Conservation (phyloP, 2,329 filamentous ascomycete genomes). For the Botrytis fabae region DNA sequence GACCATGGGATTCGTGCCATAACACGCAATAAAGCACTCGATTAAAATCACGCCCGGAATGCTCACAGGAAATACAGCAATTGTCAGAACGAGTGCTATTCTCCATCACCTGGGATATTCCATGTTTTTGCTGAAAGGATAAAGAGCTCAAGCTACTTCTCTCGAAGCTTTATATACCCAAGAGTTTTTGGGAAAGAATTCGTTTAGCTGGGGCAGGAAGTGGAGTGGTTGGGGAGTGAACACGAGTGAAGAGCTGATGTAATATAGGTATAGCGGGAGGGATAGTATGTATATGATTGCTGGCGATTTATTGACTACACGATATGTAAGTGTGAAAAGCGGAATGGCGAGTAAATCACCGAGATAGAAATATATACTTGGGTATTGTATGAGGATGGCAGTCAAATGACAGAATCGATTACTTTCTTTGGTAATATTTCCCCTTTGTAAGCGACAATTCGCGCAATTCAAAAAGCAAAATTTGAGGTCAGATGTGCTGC, state of each 20-base stretch:
- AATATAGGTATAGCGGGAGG: background rate
- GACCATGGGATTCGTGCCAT: background rate
- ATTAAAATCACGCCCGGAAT: background rate
- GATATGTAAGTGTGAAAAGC: no score
- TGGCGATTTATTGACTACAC: background rate
- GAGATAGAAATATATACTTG: no score
- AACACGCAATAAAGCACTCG: background rate
- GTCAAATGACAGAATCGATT: background rate
- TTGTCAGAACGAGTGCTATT: background rate
- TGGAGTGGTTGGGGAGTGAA: no score
- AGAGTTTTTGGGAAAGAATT: background rate
- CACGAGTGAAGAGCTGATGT: background rate
- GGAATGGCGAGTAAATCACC: no score
- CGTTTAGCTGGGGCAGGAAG: background rate
- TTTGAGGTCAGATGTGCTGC: background rate
- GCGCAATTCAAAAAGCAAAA: background rate
- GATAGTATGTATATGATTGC: accelerated
- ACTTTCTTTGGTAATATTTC: background rate
- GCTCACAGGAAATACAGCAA: no score
- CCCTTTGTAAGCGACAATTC: background rate
- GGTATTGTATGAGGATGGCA: no score
- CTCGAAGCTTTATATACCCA: no score
- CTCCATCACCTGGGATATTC: background rate
- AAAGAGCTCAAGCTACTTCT: background rate
- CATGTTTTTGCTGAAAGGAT: background rate